phyloP scores from a whole-genome alignment of 192 early-diverging fungal species.

The Entomortierella parvispora region DNA sequence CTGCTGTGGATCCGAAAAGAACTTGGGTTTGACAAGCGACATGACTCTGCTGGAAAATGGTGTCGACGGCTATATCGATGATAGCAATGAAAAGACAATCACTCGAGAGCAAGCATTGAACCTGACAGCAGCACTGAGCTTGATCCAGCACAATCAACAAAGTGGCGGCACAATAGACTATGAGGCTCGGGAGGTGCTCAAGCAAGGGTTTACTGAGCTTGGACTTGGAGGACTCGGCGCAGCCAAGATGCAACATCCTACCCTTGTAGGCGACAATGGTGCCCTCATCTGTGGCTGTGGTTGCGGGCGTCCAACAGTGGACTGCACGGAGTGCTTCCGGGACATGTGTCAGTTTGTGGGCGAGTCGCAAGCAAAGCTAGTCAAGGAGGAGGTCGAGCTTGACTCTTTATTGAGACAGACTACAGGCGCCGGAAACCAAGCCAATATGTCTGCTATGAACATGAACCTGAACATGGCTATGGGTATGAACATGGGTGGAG shows the following conservation, averaged over 20 bases:
- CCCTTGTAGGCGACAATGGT: conserved; percentile 28
- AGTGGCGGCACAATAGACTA: neutral
- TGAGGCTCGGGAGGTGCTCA: conserved; percentile 15
- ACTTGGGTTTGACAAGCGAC: conserved; percentile 8
- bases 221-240: conserved; percentile 20
- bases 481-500: conserved; percentile 8
- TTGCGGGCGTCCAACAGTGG: conserved; percentile 46
- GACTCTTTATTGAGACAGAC: conserved; percentile 5
- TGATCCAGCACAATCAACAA: conserved; percentile 20
- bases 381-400: conserved; percentile 39
- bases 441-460: conserved; percentile 41
- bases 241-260: conserved; percentile 45
- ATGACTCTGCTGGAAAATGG: neutral
- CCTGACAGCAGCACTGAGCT: conserved; percentile 20
- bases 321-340: conserved; percentile 45
- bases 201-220: conserved; percentile 21
- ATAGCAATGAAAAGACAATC: neutral
- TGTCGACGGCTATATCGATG: neutral
- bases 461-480: conserved; percentile 26
- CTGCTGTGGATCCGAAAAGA: neutral
- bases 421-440: conserved; percentile 7
- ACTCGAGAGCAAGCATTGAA: conserved; percentile 18
- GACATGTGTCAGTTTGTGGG: conserved; percentile 48
- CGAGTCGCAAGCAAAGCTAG: conserved; percentile 35
- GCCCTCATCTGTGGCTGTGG: conserved; percentile 52